Conservation (phyloP, 768 basidiomycete genomes). For the Leccinum variicolor region DNA sequence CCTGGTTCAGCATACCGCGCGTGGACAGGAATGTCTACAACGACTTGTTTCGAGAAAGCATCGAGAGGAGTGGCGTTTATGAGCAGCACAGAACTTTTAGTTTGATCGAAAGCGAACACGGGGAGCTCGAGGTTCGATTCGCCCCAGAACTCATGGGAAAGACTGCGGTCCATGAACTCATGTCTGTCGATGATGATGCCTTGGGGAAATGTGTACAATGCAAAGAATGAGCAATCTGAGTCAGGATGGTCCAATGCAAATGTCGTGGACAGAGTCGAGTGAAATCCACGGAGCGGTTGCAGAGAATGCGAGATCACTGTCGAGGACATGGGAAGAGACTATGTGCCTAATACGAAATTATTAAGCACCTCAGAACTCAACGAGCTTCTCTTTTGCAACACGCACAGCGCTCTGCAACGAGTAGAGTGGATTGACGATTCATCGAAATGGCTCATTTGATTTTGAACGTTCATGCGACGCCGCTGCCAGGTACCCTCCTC, state of each 20-base stretch:
- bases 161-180: constrained; percentile 36
- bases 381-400: too few species aligned
- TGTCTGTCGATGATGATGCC: constrained; percentile 43
- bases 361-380: too few species aligned
- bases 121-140: constrained; percentile 43
- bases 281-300: constrained; percentile 26
- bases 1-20: constrained; percentile 39
- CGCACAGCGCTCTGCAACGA: too few species aligned
- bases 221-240: constrained; percentile 28
- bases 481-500: too few species aligned
- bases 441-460: too few species aligned
- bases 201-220: constrained; percentile 36
- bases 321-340: constrained; percentile 17
- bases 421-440: too few species aligned
- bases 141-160: constrained; percentile 35
- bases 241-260: constrained; percentile 12
- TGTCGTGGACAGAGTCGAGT: constrained; percentile 27
- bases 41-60: constrained; percentile 6
- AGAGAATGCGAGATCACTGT: constrained; percentile 18
- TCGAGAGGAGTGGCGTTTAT: constrained; percentile 23
- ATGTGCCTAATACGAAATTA: too few species aligned
- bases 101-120: constrained; percentile 32
- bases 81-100: constrained; percentile 29
- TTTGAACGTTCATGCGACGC: too few species aligned
- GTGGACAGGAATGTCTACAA: constrained; percentile 41